Evolutionary conservation across 768 basidiomycete species (phyloP).

Genomic region (Suillus hirtellus): DNA sequence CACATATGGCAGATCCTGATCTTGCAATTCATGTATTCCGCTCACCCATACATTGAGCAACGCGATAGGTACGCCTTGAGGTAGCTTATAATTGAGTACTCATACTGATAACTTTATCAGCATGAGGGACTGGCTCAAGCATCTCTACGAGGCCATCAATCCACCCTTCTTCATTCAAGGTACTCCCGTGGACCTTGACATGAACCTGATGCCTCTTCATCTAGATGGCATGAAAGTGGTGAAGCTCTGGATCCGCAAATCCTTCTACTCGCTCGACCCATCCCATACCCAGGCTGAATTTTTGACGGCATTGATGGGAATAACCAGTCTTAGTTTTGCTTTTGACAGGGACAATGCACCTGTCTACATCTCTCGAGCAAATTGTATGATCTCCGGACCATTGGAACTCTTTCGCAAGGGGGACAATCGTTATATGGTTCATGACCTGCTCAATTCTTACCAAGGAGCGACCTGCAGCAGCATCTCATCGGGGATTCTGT

Average conservation of each 20-base stretch:
- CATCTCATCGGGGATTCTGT: conserved; percentile 37
- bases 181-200: conserved; percentile 36
- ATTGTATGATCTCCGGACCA: conserved; percentile 22
- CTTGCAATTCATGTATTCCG: conserved; percentile 34
- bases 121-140: conserved; percentile 39
- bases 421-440: conserved; percentile 28
- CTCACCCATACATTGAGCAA: conserved; percentile 6
- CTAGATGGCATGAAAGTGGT: conserved; percentile 37
- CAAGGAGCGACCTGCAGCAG: conserved; percentile 28
- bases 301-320: conserved; percentile 42
- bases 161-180: conserved; percentile 52
- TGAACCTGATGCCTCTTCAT: conserved; percentile 40
- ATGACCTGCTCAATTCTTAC: conserved; percentile 32
- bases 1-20: conserved; percentile 53
- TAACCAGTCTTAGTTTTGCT: conserved; percentile 37
- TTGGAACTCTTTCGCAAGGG: conserved; percentile 11
- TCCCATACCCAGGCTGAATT: conserved; percentile 24
- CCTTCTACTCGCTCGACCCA: conserved; percentile 36
- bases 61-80: conserved; percentile 10
- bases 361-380: conserved; percentile 36
- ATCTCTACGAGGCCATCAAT: conserved; percentile 49
- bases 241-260: conserved; percentile 46
- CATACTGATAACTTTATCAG: neutral
- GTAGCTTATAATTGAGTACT: neutral
- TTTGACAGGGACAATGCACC: conserved; percentile 39